Conservation (phyloP, 2,329 filamentous ascomycete genomes). For the Zopfia rhizophila region DNA sequence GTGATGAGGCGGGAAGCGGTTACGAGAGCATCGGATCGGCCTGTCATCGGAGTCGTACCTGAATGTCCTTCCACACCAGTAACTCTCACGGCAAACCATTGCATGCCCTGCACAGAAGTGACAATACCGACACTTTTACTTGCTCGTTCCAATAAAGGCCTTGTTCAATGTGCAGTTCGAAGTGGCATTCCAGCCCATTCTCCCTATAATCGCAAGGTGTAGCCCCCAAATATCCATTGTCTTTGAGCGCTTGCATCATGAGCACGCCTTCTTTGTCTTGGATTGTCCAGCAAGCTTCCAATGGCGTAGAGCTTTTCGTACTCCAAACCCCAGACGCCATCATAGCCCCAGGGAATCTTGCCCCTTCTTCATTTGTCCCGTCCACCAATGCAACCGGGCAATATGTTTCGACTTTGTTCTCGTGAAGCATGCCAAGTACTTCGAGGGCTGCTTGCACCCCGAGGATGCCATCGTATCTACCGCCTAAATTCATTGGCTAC, state of each 20-base stretch:
- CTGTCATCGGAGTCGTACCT: slow-evolving; percentile 74
- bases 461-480: slow-evolving; percentile 79
- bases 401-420: slow-evolving; percentile 52
- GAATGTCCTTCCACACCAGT: slow-evolving; percentile 48
- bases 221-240: slow-evolving; percentile 45
- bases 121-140: slow-evolving; percentile 73
- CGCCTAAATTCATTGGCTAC: slow-evolving; percentile 60
- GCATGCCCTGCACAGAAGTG: slow-evolving; percentile 76
- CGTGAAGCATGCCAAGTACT: slow-evolving; percentile 49
- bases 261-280: slow-evolving; percentile 65
- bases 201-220: slow-evolving; percentile 65
- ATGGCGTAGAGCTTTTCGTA: slow-evolving; percentile 59
- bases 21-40: slow-evolving; percentile 59
- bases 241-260: slow-evolving; percentile 40
- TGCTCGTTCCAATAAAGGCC: slow-evolving; percentile 75
- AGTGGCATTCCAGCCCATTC: slow-evolving; percentile 76
- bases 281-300: slow-evolving; percentile 39
- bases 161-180: slow-evolving; percentile 86
- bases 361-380: slow-evolving; percentile 85
- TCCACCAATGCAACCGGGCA: slow-evolving; percentile 77
- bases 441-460: slow-evolving; percentile 71
- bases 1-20: slow-evolving; percentile 39
- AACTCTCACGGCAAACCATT: slow-evolving; percentile 65
- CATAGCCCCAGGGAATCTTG: slow-evolving; percentile 79
- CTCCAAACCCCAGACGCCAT: slow-evolving; percentile 77